These are phyloP conservation scores for Pythium scleroteichum DNA, from an alignment of 352 stramenopile genomes.

Conservation along the genomic window DNA sequence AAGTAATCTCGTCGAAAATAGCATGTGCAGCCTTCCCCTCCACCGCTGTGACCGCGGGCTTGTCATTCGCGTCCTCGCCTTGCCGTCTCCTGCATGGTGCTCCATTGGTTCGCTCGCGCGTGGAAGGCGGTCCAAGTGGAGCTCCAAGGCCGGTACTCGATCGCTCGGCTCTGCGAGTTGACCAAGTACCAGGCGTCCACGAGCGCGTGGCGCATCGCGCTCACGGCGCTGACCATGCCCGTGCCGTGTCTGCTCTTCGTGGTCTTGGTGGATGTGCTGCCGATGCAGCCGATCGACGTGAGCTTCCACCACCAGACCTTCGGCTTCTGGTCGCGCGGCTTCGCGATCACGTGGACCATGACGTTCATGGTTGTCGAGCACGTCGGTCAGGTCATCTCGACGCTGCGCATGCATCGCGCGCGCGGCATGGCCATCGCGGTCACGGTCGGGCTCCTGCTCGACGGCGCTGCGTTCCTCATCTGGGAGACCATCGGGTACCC, in stretches of 20 bases:
- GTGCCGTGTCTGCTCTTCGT: neutral
- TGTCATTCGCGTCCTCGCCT: too few relatives aligned
- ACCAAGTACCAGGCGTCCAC: neutral
- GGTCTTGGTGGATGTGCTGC: neutral
- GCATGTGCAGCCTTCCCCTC: too few relatives aligned
- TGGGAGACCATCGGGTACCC: neutral
- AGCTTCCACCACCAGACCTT: neutral
- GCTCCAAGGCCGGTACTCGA: conserved; percentile 42
- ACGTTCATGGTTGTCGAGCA: neutral
- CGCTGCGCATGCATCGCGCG: neutral
- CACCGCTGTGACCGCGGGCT: too few relatives aligned
- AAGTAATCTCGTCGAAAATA: too few relatives aligned
- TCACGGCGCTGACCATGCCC: neutral
- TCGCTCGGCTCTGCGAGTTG: neutral
- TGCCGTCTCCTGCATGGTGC: too few relatives aligned
- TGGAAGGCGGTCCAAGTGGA: conserved; percentile 42
- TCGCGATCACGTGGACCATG: neutral
- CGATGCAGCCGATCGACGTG: neutral
- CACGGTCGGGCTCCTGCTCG: neutral
- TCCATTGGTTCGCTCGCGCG: neutral
- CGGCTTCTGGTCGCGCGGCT: neutral
- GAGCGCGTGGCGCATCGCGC: neutral
- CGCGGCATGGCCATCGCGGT: neutral
- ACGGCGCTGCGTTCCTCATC: neutral
- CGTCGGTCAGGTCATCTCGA: neutral